Percentiles rank a stretch among this genome's conserved stretches.
Evolutionary conservation across 164 flowering plant species (phyloP).

Genomic region (Aristolochia contorta): DNA sequence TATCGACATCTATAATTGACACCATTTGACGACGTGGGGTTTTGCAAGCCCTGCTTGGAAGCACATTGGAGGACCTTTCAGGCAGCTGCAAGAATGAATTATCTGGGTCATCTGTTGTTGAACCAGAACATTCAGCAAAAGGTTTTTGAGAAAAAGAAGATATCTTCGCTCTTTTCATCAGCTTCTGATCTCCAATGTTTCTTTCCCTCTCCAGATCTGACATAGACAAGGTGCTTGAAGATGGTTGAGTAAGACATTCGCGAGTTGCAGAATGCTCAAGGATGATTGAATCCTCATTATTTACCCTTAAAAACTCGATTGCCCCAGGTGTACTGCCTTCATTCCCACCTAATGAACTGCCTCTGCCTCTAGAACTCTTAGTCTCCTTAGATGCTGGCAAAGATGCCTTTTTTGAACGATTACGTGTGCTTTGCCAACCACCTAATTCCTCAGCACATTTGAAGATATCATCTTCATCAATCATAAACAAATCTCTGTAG

Average conservation of each 20-base stretch:
- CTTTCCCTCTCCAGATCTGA: conserved; percentile 8
- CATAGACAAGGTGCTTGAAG: conserved; percentile 14
- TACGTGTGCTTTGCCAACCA: conserved; percentile 53
- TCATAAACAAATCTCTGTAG: conserved; percentile 20
- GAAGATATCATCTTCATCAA: conserved; percentile 16
- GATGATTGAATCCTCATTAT: conserved; percentile 4
- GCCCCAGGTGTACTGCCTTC: background rate
- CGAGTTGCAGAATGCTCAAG: conserved; percentile 6
- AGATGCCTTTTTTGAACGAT: conserved; percentile 19
- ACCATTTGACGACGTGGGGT: conserved; percentile 9
- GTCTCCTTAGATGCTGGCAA: conserved; percentile 12
- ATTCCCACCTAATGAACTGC: conserved; percentile 5
- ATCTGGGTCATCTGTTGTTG: conserved; percentile 32
- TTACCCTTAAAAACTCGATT: too few relatives aligned
- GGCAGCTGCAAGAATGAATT: conserved; percentile 24
- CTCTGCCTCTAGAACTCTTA: conserved; percentile 5
- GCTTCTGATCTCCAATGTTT: conserved; percentile 8
- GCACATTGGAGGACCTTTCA: conserved; percentile 27
- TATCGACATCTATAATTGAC: conserved; percentile 45
- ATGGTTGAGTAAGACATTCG: conserved; percentile 7
- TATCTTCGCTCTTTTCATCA: conserved; percentile 38
- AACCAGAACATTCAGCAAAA: conserved; percentile 30
- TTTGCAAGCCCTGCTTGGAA: conserved; percentile 21
- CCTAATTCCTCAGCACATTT: conserved; percentile 25
- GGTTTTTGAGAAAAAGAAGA: conserved; percentile 18